Conservation (phyloP, 257 asterid species). For the Capsicum chinense region DNA sequence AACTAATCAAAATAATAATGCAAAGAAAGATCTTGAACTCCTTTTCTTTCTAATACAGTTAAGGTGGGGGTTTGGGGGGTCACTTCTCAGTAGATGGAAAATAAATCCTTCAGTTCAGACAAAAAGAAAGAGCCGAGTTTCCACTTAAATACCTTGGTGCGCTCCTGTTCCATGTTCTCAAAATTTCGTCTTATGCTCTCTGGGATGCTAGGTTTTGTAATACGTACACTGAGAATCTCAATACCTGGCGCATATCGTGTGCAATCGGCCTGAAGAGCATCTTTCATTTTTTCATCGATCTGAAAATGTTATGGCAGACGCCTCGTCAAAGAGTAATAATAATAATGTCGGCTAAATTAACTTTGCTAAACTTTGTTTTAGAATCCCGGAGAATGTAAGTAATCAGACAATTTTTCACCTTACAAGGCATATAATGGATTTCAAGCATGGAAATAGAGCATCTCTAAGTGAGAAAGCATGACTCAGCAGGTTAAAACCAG, state of each 20-base stretch:
- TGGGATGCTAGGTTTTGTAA: slow-evolving; percentile 91
- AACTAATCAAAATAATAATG: background rate
- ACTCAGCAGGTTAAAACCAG: background rate
- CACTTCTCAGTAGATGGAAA: background rate
- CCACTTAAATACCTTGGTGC: slow-evolving; percentile 71
- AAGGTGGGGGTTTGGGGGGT: background rate
- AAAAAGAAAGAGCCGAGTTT: background rate
- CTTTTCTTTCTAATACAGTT: background rate
- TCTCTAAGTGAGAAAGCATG: background rate
- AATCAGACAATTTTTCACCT: background rate
- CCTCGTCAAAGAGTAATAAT: background rate
- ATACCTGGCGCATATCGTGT: slow-evolving; percentile 99
- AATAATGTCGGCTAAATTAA: background rate
- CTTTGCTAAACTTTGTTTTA: background rate
- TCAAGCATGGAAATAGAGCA: slow-evolving; percentile 6
- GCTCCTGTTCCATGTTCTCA: slow-evolving; percentile 96
- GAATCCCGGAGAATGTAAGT: background rate
- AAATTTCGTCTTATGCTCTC: slow-evolving; percentile 84
- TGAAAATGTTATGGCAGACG: slow-evolving; percentile 40
- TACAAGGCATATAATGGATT: background rate
- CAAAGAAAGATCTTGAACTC: background rate
- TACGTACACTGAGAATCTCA: slow-evolving; percentile 94
- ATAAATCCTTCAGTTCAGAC: background rate
- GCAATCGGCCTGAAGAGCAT: slow-evolving; percentile 98
- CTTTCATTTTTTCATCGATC: slow-evolving; percentile 99